Base-by-base conservation (phyloP, 2,329 filamentous ascomycete species). In the Aspergillus tanneri region DNA sequence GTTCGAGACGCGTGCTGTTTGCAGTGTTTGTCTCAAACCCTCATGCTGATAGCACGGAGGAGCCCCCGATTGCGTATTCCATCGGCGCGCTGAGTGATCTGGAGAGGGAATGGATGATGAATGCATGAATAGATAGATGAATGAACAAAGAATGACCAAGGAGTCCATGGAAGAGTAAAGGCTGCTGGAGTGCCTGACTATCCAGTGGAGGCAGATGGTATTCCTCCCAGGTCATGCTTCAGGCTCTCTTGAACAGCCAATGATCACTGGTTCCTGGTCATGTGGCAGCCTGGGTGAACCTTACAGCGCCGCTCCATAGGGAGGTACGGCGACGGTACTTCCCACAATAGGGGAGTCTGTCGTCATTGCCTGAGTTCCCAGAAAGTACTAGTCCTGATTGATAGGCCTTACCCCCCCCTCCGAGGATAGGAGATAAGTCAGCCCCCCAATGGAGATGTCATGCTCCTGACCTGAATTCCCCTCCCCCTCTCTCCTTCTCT, bases 401-500 rank as follows among this genome's bases (percentile, higher is more conserved):
- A n/a, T n/a, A n/a, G n/a, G n/a, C n/a, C n/a, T n/a, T n/a, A n/a
- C n/a, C 2, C 27, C 27, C 30, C 6, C 30, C 30, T 9, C 43
- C 38, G 36, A 46, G 41, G 49, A 53, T 47, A 49, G 46, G 43
- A 47, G 47, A 49, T 55, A 53, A 53, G 56, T 58, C 55, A 56
- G 51, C 52, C 47, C 39, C 53, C 54, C 47, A 37, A 25, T 36
- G 44, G 51, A 24, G 49, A 52, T 52, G 54, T 58, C 57, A 59
- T 52, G 46, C 54, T 60, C 56, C 56, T 59, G 54, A 57, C 58
- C 56, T 58, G 54, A 54, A 35, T 47, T 52, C 46, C 51, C 49
- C 52, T 47, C 46, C 47, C 46, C 55, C 52, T 44, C 47, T 42
- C 46, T 28, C 30, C 32, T 43, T 55, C 50, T 46, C 43, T 49